Evolutionary conservation across 345 rosid species (phyloP), one percentile per base, ranked within the genome.

Genomic region (Linum tenue): DNA sequence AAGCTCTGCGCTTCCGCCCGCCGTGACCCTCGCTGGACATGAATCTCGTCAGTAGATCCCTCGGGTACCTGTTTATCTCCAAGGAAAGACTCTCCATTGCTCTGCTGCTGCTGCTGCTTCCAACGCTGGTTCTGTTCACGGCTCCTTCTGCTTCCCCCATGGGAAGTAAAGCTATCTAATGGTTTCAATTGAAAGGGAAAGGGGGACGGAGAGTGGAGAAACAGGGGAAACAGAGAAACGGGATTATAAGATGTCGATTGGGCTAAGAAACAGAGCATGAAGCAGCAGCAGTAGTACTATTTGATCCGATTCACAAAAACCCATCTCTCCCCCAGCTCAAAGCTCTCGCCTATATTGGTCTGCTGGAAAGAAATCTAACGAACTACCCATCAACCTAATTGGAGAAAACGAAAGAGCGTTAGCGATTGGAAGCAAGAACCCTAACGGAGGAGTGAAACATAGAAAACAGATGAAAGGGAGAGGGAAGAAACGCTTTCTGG

Each of bases 31-130:
- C 22, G 4, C 12, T 1, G 57, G 79, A 67, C 63, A 77, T 75
- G 69, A 77, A 65, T 44, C 81, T 82, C n/a, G 73, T 77, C 64
- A 82, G 63, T 74, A 84, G 74, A 73, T 70, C 83, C 70, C 62
- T 69, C 0, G 76, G 72, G 57, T 72, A 67, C 55, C 43, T 58
- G n/a, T 3, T 67, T 55, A 7, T 64, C 50, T 56, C 42, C 5
- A 22, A 42, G 35, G 22, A 42, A 9, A 44, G 5, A n/a, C 37
- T 64, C 67, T 31, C 69, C 67, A 48, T 70, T 64, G 66, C 76
- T 44, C 71, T 70, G 69, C 37, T 56, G 37, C 59, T 57, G 37
- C 37, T 17, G 15, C 53, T 48, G 53, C 53, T 48, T 48, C 31
- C 31, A 22, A 0, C 31, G 31, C 31, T 22, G 31, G 31, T 22